These are phyloP conservation scores for Oryza glumipatula DNA, from an alignment of 176 grass and related monocot genomes.

Conservation along the genomic window DNA sequence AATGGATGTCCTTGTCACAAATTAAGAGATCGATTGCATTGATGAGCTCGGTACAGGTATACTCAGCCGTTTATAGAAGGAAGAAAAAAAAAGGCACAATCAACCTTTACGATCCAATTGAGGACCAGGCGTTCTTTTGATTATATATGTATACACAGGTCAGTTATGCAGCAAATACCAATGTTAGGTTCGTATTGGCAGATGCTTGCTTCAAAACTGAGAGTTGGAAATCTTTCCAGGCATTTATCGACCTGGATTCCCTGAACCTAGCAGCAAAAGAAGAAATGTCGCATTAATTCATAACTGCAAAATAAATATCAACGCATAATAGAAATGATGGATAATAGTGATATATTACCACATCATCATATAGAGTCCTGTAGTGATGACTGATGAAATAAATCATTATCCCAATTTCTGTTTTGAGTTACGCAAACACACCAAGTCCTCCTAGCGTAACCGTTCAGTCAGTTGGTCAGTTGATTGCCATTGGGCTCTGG, in stretches of 20 bases:
- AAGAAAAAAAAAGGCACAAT: not conserved
- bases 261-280: not conserved
- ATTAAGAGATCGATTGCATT: not conserved
- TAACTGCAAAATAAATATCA: not conserved
- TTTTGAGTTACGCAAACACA: not conserved
- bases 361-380: not conserved
- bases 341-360: not conserved
- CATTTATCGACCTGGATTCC: not conserved
- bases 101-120: constrained; percentile 8
- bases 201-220: not conserved
- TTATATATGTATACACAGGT: not conserved
- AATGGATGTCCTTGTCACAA: not conserved
- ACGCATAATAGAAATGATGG: not conserved
- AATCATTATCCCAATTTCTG: not conserved
- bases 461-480: not conserved
- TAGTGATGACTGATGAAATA: not conserved
- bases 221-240: not conserved
- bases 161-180: not conserved
- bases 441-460: not conserved
- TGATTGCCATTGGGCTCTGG: not conserved
- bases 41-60: not conserved
- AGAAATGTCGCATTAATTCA: not conserved
- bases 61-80: not conserved
- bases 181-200: not conserved
- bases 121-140: not conserved